Evolutionary conservation across 2,329 filamentous ascomycete genomes (phyloP).

Genomic region (Didymella keratinophila): DNA sequence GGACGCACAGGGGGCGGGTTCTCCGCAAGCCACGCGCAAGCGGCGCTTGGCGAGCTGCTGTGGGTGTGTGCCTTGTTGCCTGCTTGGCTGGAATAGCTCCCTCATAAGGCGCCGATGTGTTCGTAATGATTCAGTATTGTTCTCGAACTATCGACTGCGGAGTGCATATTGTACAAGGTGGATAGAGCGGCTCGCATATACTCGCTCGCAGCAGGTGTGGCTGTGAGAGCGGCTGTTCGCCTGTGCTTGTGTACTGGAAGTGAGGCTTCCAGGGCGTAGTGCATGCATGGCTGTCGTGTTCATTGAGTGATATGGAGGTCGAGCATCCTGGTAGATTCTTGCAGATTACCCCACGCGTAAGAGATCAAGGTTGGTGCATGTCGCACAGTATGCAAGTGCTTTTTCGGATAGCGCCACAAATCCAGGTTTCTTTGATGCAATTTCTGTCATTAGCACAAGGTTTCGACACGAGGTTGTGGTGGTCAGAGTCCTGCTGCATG

Average conservation of each 20-base stretch:
- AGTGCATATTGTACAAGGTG: neutral
- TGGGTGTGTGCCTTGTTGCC: conserved; percentile 16
- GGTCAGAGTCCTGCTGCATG: conserved; percentile 1
- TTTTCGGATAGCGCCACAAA: neutral
- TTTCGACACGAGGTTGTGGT: neutral
- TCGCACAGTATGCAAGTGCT: neutral
- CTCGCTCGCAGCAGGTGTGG: conserved; percentile 2
- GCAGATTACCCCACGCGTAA: conserved; percentile 6
- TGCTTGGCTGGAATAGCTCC: conserved; percentile 5
- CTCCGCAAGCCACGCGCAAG: conserved; percentile 24
- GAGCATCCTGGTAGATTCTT: neutral
- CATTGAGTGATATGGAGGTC: conserved; percentile 3
- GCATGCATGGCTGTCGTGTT: conserved; percentile 14
- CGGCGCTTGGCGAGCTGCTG: conserved; percentile 9
- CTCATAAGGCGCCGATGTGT: neutral
- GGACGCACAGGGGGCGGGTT: conserved; percentile 21
- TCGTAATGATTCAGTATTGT: neutral
- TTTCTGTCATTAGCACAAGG: neutral
- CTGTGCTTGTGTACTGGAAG: conserved; percentile 14
- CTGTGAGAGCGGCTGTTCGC: conserved; percentile 9
- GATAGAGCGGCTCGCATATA: neutral
- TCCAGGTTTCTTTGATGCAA: neutral
- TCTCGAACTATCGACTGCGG: neutral
- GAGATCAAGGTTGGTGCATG: conserved; percentile 3
- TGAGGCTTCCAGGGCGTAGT: conserved; percentile 6